These are phyloP conservation scores for Viola odorata DNA, from an alignment of 345 rosid genomes.

Conservation along the genomic window DNA sequence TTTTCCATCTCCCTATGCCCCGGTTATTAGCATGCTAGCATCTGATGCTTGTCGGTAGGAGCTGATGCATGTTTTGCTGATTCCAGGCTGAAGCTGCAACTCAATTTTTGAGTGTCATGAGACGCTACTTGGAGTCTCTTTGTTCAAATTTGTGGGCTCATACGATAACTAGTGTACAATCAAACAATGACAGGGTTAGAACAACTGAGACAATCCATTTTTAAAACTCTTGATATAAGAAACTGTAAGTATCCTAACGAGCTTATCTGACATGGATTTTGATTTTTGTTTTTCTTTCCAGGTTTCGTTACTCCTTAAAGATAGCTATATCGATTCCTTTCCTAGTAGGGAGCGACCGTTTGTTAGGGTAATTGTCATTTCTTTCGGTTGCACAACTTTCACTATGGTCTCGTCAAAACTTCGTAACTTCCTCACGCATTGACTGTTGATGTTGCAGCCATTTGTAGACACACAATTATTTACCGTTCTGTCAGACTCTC, in stretches of 20 bases:
- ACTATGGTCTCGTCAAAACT: background rate
- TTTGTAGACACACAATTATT: constrained; percentile 83
- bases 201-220: constrained; percentile 15
- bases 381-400: background rate
- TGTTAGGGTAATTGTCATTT: constrained; percentile 47
- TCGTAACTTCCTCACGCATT: background rate
- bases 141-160: constrained; percentile 77
- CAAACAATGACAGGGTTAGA: constrained; percentile 84
- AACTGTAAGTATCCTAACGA: background rate
- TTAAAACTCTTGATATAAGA: background rate
- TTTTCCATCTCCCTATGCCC: background rate
- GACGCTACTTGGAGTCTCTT: constrained; percentile 75
- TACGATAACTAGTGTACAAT: constrained; percentile 90
- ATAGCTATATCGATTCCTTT: constrained; percentile 90
- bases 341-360: constrained; percentile 68
- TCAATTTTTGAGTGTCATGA: constrained; percentile 64
- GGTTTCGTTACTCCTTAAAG: constrained; percentile 93
- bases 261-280: constrained; percentile 3
- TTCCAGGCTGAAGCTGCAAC: constrained; percentile 61
- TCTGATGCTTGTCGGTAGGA: background rate
- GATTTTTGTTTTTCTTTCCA: constrained; percentile 23
- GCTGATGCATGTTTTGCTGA: background rate
- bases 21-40: background rate
- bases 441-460: constrained; percentile 41
- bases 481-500: constrained; percentile 60